Percentiles rank a stretch among this genome's conserved stretches.
phyloP scores from a whole-genome alignment of 768 basidiomycete species.

The Naematelia encephala region DNA sequence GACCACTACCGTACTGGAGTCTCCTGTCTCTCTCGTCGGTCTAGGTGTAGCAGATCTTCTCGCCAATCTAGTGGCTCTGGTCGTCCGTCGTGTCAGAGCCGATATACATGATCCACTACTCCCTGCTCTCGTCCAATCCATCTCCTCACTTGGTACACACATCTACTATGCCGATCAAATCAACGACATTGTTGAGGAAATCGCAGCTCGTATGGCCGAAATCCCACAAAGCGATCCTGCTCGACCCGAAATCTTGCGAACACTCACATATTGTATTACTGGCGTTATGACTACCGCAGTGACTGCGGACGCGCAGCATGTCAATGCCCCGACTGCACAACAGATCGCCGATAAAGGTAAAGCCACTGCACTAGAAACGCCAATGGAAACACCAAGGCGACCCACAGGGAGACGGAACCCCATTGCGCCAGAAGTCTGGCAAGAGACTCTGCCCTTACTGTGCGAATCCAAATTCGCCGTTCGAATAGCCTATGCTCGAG shows the following conservation, averaged over 20 bases:
- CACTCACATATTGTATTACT: conserved; percentile 33
- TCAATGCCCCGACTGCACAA: background rate
- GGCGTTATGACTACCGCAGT: conserved; percentile 35
- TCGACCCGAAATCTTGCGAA: conserved; percentile 37
- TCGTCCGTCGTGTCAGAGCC: conserved; percentile 66
- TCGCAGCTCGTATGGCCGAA: conserved; percentile 68
- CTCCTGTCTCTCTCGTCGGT: conserved; percentile 74
- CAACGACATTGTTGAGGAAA: conserved; percentile 81
- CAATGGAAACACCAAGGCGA: conserved; percentile 11
- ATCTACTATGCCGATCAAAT: conserved; percentile 96
- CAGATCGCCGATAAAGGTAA: conserved; percentile 26
- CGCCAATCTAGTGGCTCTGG: conserved; percentile 68
- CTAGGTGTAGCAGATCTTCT: conserved; percentile 85
- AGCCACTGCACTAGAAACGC: conserved; percentile 21
- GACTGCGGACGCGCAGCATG: conserved; percentile 19
- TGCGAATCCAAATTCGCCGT: conserved; percentile 77
- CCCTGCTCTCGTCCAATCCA: conserved; percentile 66
- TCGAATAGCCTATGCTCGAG: conserved; percentile 70
- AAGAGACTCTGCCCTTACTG: conserved; percentile 78
- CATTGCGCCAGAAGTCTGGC: conserved; percentile 81
- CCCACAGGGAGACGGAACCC: conserved; percentile 39
- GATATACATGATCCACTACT: conserved; percentile 66
- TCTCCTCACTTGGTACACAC: conserved; percentile 80
- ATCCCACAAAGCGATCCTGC: conserved; percentile 56
- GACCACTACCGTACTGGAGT: conserved; percentile 74